Evolutionary conservation across 495 filamentous ascomycete genomes (phyloP), one percentile per base, ranked within the genome.

Genomic region (Xylaria cubensis): DNA sequence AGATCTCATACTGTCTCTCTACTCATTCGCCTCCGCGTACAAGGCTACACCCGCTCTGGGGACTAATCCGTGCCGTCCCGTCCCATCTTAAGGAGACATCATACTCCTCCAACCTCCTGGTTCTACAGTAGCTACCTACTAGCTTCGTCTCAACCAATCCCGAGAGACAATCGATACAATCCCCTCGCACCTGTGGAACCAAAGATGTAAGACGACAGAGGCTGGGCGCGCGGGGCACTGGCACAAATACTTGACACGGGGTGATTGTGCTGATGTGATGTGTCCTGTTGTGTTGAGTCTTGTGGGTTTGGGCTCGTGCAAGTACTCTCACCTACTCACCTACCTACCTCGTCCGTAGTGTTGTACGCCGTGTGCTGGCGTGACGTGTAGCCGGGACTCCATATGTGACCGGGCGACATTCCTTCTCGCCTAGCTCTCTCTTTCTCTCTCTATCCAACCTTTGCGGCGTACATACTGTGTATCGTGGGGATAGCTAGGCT

Each of bases 171-270:
- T 39, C 17, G 29, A 53, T 39, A n/a, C 24, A 67, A 24, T 9
- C 46, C 55, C 55, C 68, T 70, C 68, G 29, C 32, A 70, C 68
- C 29, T 53, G 68, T 70, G 68, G 6, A 24, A 70, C 68, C 29
- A 12, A 61, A 21, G 56, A 41, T 19, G 58, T 70, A 46, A 64
- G 56, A 63, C 58, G 32, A 42, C 44, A 17, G 44, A 39, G 55
- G 51, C 67, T 62, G 55, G 51, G 24, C 67, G 55, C 13, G 67
- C 26, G 67, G 41, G 65, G 48, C 8, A 29, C 34, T 51, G 48
- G 32, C 19, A 32, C 26, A 39, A 48, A n/a, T 12, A 21, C 39
- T 24, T 5, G 12, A 64, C 61, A 64, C 61, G 61, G 39, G 39
- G 61, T 44, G 61, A 64, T 42, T 64, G 39, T 24, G 36, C 36